Percentiles rank a stretch among this genome's conserved stretches.
Conservation (phyloP, 495 filamentous ascomycete genomes). For the Eremomyces bilateralis region DNA sequence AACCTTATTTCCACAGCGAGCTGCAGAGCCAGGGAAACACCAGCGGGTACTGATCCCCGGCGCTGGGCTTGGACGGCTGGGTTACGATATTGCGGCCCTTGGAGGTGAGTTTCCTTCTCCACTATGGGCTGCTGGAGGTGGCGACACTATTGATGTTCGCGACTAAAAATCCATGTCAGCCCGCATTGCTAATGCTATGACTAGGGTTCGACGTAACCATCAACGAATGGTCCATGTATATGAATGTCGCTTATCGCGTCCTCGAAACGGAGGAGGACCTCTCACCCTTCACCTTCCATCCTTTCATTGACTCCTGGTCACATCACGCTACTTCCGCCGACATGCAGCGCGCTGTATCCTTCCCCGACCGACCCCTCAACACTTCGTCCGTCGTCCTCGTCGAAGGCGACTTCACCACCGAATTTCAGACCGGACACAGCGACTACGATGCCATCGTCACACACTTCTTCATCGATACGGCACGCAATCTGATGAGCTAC, state of each 20-base stretch:
- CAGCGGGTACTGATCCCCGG: neutral
- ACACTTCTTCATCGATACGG: neutral
- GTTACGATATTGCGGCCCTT: neutral
- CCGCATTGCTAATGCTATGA: too few relatives aligned
- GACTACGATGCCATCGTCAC: neutral
- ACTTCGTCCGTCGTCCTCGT: neutral
- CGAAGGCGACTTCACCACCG: neutral
- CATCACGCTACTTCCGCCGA: neutral
- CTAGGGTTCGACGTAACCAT: neutral
- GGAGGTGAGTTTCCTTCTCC: too few relatives aligned
- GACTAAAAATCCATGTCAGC: too few relatives aligned
- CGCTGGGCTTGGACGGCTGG: neutral
- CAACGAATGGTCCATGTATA: neutral
- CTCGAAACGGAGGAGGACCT: neutral
- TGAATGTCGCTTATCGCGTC: neutral
- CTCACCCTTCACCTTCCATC: neutral
- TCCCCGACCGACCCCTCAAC: neutral
- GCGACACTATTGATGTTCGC: too few relatives aligned
- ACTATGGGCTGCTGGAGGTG: too few relatives aligned
- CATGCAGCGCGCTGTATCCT: neutral
- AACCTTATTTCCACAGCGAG: neutral
- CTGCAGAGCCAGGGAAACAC: neutral
- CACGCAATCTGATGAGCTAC: neutral
- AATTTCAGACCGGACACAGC: neutral
- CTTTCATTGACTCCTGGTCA: neutral